Conservation (phyloP, 73 alveolate genomes). For the Paraurostyla sp. region DNA sequence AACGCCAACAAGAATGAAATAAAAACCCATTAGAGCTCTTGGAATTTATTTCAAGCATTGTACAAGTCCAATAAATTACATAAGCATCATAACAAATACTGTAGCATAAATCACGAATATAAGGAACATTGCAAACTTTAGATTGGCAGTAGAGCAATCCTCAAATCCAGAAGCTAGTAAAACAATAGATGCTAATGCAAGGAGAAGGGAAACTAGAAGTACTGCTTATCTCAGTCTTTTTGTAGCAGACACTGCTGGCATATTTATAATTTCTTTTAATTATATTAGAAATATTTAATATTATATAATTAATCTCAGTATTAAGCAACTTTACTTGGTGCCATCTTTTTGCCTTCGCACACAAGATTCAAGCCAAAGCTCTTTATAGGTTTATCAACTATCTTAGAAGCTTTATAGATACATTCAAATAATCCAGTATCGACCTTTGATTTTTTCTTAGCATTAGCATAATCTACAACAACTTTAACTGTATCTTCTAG, state of each 20-base stretch:
- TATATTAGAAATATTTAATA: not conserved
- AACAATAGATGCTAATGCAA: not conserved
- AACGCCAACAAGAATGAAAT: not conserved
- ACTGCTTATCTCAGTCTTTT: constrained; percentile 21
- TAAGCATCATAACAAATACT: constrained; percentile 15
- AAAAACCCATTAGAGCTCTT: constrained; percentile 43
- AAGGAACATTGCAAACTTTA: constrained; percentile 12
- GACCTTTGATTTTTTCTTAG: constrained; percentile 80
- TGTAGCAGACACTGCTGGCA: constrained; percentile 9
- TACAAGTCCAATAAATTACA: constrained; percentile 17
- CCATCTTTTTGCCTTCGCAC: constrained; percentile 75
- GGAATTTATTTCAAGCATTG: not conserved
- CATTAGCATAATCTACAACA: constrained; percentile 88
- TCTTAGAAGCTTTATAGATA: constrained; percentile 81
- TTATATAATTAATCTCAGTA: not conserved
- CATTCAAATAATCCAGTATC: constrained; percentile 94
- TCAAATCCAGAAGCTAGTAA: not conserved
- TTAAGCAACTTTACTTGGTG: constrained; percentile 29
- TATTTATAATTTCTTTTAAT: not conserved
- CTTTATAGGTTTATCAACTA: constrained; percentile 72
- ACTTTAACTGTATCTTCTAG: constrained; percentile 90
- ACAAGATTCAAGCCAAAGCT: constrained; percentile 71
- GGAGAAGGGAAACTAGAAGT: not conserved
- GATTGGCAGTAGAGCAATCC: constrained; percentile 10
- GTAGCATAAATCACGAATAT: constrained; percentile 5